A percentile compares a stretch with the other conserved stretches of the same genome.
phyloP scores from a whole-genome alignment of 2,329 filamentous ascomycete species.

The Pyricularia sp. region DNA sequence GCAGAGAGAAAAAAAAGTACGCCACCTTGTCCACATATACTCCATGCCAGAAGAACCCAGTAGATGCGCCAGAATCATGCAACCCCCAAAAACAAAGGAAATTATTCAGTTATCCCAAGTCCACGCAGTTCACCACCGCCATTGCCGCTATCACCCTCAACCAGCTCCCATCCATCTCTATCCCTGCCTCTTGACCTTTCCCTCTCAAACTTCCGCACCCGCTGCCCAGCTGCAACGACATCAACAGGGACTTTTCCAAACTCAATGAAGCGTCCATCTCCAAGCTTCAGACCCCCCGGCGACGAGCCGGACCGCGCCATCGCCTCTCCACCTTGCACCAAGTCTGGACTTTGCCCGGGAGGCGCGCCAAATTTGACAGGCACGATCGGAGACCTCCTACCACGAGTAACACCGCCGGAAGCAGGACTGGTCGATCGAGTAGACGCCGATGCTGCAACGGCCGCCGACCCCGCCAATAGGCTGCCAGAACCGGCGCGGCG shows the following conservation, averaged over 20 bases:
- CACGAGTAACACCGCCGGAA: background rate
- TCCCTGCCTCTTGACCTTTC: background rate
- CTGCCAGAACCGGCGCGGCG: conserved; percentile 3
- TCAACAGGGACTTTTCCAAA: conserved; percentile 10
- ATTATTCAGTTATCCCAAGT: background rate
- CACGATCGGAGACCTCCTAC: background rate
- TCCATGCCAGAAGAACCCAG: background rate
- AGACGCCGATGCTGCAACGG: background rate
- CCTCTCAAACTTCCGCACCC: background rate
- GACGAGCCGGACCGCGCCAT: conserved; percentile 11
- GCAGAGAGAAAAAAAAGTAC: background rate
- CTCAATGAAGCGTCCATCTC: conserved; percentile 12
- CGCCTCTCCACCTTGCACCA: conserved; percentile 8
- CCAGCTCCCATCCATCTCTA: background rate
- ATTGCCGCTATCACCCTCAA: background rate
- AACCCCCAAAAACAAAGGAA: background rate
- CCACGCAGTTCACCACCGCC: background rate
- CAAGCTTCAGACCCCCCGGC: conserved; percentile 12
- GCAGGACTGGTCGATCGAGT: conserved; percentile 5
- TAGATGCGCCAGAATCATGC: background rate
- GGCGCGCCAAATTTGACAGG: background rate
- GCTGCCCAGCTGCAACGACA: background rate
- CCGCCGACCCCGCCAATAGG: conserved; percentile 2
- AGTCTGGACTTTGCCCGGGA: conserved; percentile 1
- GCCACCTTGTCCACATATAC: background rate